Evolutionary conservation across 352 stramenopile species (phyloP).

Genomic region (Hyaloperonospora brassicae): DNA sequence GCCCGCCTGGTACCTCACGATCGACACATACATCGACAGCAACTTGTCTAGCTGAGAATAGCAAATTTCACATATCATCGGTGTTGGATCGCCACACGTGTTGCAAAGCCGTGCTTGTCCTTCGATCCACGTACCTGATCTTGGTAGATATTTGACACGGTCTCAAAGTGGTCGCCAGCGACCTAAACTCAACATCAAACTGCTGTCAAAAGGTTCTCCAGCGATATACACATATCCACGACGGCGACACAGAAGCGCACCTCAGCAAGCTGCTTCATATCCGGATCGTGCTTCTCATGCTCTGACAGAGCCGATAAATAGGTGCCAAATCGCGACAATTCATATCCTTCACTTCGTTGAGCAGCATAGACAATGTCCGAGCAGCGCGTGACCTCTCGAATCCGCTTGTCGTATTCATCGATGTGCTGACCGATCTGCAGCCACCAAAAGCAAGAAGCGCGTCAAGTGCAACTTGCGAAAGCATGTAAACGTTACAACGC

Average conservation of each 20-base stretch:
- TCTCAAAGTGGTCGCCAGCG: slow-evolving; percentile 77
- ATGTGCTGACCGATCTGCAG: slow-evolving; percentile 80
- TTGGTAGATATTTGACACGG: slow-evolving; percentile 80
- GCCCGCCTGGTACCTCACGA: slow-evolving; percentile 74
- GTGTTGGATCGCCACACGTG: not conserved
- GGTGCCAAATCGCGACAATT: slow-evolving; percentile 79
- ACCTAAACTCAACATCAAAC: slow-evolving; percentile 25
- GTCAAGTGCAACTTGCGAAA: slow-evolving; percentile 1
- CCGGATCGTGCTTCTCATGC: slow-evolving; percentile 63
- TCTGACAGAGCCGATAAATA: slow-evolving; percentile 70
- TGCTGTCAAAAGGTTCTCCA: not conserved
- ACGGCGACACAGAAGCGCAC: slow-evolving; percentile 26
- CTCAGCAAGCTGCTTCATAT: slow-evolving; percentile 70
- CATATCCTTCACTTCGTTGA: slow-evolving; percentile 75
- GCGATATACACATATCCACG: not conserved
- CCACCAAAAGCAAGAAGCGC: not conserved
- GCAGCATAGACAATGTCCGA: slow-evolving; percentile 76
- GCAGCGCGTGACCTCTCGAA: slow-evolving; percentile 71
- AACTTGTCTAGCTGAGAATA: slow-evolving; percentile 62
- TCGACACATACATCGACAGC: slow-evolving; percentile 80
- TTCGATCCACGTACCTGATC: slow-evolving; percentile 45
- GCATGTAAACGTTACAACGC: not conserved
- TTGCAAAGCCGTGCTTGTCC: not conserved
- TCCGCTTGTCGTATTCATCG: slow-evolving; percentile 77
- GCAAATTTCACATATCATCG: slow-evolving; percentile 2